Percentiles rank a stretch among this genome's conserved stretches.
Evolutionary conservation across 768 basidiomycete genomes (phyloP).

Genomic region (Suillus subluteus): DNA sequence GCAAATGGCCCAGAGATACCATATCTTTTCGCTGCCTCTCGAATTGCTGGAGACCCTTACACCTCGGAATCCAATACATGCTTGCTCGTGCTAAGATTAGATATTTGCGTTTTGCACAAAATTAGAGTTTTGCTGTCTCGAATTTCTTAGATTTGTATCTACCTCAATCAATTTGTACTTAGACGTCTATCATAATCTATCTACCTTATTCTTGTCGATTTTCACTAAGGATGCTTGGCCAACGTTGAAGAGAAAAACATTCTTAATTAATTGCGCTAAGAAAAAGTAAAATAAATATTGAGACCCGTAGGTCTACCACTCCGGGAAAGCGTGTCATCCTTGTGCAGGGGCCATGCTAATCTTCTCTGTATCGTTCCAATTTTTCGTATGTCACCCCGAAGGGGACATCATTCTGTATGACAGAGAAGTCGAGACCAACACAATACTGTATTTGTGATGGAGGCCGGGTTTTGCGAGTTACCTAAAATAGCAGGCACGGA

Average conservation of each 20-base stretch:
- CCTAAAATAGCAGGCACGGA: not conserved
- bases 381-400: conserved; percentile 96
- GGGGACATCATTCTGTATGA: conserved; percentile 52
- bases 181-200: too few species aligned
- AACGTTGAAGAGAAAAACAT: too few species aligned
- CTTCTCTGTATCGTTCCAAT: conserved; percentile 99
- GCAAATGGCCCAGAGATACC: conserved; percentile 20
- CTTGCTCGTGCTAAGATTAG: too few species aligned
- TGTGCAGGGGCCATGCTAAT: conserved; percentile 99
- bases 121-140: too few species aligned
- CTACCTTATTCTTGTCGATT: too few species aligned
- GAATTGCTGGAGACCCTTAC: conserved; percentile 72
- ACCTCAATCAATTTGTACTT: too few species aligned
- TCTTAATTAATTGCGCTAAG: not conserved
- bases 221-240: too few species aligned
- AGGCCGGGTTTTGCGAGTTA: not conserved
- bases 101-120: too few species aligned
- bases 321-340: conserved; percentile 99
- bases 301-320: conserved; percentile 69
- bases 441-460: not conserved
- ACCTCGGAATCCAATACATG: conserved; percentile 57
- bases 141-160: too few species aligned
- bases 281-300: conserved; percentile 39
- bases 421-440: conserved; percentile 6
- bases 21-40: conserved; percentile 67